phyloP scores from a whole-genome alignment of 1,284 basidiomycete species.

The Tremellales sp. region DNA sequence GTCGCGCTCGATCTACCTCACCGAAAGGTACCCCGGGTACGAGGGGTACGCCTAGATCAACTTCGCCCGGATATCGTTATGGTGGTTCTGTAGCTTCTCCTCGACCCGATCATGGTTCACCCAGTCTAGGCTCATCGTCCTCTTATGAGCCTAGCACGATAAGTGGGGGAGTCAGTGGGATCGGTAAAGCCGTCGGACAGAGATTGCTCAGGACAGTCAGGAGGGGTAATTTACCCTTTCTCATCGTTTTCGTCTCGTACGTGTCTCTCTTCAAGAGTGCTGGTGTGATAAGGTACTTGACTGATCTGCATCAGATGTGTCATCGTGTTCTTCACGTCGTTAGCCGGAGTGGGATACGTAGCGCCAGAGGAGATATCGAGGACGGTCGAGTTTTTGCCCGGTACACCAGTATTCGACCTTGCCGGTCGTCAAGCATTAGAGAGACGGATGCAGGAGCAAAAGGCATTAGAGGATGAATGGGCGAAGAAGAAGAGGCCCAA shows the following conservation, averaged over 20 bases:
- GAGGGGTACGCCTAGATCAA: not conserved
- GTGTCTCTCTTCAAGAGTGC: not conserved
- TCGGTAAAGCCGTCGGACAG: slow-evolving; percentile 28
- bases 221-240: slow-evolving; percentile 35
- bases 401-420: slow-evolving; percentile 34
- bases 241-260: slow-evolving; percentile 24
- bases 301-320: slow-evolving; percentile 29
- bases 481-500: slow-evolving; percentile 42
- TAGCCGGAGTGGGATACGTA: slow-evolving; percentile 45
- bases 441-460: slow-evolving; percentile 32
- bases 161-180: not conserved
- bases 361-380: slow-evolving; percentile 17
- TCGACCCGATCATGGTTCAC: not conserved
- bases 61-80: not conserved
- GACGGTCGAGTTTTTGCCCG: slow-evolving; percentile 24
- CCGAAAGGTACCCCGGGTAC: not conserved
- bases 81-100: not conserved
- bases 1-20: not conserved
- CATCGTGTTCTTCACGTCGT: slow-evolving; percentile 45
- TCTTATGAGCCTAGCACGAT: not conserved
- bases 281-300: not conserved
- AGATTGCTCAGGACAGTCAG: slow-evolving; percentile 22
- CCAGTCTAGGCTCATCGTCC: not conserved
- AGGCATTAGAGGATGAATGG: slow-evolving; percentile 40
- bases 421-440: slow-evolving; percentile 19